These are phyloP conservation scores for Apiospora marii DNA, from an alignment of 2,329 filamentous ascomycete genomes.

Conservation along the genomic window DNA sequence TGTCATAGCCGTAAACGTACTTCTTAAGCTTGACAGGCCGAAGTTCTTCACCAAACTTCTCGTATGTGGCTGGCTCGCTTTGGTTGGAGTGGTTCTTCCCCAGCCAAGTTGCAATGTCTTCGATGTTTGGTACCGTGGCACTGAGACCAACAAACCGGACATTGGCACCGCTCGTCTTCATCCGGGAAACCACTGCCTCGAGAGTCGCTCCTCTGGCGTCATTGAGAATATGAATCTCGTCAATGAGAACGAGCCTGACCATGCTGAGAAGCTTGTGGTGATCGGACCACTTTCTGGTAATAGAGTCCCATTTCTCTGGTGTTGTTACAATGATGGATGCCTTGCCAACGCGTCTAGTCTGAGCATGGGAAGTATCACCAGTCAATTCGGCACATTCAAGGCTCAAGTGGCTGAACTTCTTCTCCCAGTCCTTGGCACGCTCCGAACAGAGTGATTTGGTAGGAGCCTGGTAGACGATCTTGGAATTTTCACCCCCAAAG, in stretches of 20 bases:
- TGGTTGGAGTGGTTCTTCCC: constrained; percentile 69
- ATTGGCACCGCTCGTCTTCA: constrained; percentile 80
- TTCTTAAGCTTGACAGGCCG: constrained; percentile 80
- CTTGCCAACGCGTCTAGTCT: constrained; percentile 73
- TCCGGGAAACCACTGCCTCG: constrained; percentile 84
- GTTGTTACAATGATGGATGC: constrained; percentile 88
- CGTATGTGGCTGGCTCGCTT: constrained; percentile 68
- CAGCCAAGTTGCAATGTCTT: constrained; percentile 82
- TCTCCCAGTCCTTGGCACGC: constrained; percentile 77
- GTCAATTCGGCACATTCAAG: constrained; percentile 80
- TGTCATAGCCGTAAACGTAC: constrained; percentile 76
- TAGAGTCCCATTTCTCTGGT: constrained; percentile 91
- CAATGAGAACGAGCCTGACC: constrained; percentile 82
- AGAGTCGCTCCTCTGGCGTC: constrained; percentile 80
- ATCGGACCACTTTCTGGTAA: constrained; percentile 87
- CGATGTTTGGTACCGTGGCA: constrained; percentile 83
- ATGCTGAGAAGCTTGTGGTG: constrained; percentile 77
- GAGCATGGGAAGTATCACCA: constrained; percentile 75
- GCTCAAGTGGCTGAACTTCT: constrained; percentile 73
- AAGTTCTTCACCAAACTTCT: constrained; percentile 81
- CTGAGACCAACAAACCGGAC: constrained; percentile 84
- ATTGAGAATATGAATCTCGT: constrained; percentile 88
- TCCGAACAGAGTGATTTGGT: constrained; percentile 86
- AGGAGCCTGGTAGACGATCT: constrained; percentile 85
- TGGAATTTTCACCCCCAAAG: constrained; percentile 68